These are phyloP conservation scores for Williopsis jadinii DNA, from an alignment of 1,139 yeast species.

Conservation along the genomic window DNA sequence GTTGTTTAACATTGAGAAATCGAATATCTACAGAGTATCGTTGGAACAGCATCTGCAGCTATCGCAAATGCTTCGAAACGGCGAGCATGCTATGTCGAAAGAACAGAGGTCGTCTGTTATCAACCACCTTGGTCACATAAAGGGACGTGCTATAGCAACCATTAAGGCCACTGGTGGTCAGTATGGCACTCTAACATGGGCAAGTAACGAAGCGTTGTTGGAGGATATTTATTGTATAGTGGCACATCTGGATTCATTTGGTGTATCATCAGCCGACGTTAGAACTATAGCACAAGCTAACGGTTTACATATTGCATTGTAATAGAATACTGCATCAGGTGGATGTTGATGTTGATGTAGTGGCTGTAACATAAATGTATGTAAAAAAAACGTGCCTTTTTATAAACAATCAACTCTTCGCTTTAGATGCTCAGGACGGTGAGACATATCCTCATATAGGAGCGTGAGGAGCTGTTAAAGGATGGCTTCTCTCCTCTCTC, in stretches of 20 bases:
- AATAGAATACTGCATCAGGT: not conserved
- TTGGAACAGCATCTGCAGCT: constrained; percentile 24
- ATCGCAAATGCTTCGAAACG: constrained; percentile 13
- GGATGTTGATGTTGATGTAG: no score
- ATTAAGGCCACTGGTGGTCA: constrained; percentile 5
- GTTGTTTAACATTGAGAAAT: constrained; percentile 44
- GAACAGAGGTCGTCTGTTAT: constrained; percentile 8
- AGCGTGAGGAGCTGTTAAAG: not conserved
- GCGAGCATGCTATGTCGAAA: constrained; percentile 1
- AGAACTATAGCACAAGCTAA: not conserved
- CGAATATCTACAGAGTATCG: constrained; percentile 41
- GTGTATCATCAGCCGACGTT: not conserved
- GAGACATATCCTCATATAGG: no score
- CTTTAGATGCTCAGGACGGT: no score
- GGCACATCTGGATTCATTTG: constrained; percentile 3
- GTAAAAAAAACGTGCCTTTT: no score
- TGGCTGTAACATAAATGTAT: no score
- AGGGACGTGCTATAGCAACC: constrained; percentile 5
- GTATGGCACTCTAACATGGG: constrained; percentile 35
- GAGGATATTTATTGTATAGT: constrained; percentile 10
- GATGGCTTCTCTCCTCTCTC: constrained; percentile 21
- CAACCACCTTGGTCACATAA: constrained; percentile 10
- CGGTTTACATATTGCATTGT: constrained; percentile 4
- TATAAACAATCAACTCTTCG: no score
- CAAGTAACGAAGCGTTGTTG: constrained; percentile 18